Percentiles rank a stretch among this genome's conserved stretches.
Conservation (phyloP, 2,329 filamentous ascomycete species). For the Sporothrix pallida region DNA sequence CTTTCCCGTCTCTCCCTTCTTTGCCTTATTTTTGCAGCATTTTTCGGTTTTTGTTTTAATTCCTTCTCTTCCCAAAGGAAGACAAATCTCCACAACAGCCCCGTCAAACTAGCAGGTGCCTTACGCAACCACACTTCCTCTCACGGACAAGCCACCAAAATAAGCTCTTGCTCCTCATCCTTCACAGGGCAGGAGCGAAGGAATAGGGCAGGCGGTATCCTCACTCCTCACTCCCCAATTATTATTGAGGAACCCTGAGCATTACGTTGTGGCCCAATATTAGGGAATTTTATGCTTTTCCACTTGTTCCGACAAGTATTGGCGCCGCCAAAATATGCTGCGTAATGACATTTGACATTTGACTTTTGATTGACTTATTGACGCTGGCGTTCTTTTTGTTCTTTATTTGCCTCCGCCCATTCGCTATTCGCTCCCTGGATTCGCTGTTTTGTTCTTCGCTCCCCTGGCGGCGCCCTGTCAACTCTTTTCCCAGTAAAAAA, state of each 20-base stretch:
- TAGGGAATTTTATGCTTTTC: too few species aligned
- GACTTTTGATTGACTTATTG: too few species aligned
- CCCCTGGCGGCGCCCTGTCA: neutral
- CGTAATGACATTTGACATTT: neutral
- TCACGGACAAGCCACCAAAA: slow-evolving; percentile 18
- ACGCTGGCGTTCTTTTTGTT: neutral
- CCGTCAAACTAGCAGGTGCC: slow-evolving; percentile 13
- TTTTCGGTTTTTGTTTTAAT: neutral
- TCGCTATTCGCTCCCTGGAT: slow-evolving; percentile 2
- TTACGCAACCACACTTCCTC: slow-evolving; percentile 14
- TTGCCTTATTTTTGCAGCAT: too few species aligned
- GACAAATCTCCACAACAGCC: neutral
- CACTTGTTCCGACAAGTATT: neutral
- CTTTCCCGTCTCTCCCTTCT: neutral
- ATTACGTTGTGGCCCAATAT: too few species aligned
- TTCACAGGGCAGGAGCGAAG: neutral
- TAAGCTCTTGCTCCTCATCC: neutral
- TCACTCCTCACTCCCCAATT: too few species aligned
- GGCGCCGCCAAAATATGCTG: slow-evolving; percentile 11
- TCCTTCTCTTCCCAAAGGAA: neutral
- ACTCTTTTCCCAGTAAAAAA: neutral
- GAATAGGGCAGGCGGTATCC: neutral
- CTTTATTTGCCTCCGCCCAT: neutral
- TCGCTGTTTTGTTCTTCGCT: neutral
- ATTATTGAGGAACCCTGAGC: too few species aligned